phyloP scores from a whole-genome alignment of 164 flowering plant species.

The Vitis cinerea region DNA sequence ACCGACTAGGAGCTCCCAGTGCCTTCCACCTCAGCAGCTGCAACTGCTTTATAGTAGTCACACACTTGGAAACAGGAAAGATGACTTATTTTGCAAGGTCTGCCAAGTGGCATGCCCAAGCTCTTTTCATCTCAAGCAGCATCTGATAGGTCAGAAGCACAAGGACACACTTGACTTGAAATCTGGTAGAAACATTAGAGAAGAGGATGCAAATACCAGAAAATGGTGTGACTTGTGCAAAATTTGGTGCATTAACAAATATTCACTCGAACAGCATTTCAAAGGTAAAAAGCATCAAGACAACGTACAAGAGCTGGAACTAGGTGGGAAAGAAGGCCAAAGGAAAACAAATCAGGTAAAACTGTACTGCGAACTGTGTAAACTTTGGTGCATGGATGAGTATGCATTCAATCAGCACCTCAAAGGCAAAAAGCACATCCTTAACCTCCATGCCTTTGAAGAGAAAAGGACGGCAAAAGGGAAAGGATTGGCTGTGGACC shows the following conservation, averaged over 20 bases:
- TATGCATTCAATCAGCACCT: background rate
- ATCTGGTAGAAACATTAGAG: background rate
- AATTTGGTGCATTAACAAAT: constrained; percentile 14
- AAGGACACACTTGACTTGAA: constrained; percentile 6
- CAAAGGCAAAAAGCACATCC: constrained; percentile 13
- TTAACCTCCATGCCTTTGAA: background rate
- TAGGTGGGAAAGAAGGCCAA: background rate
- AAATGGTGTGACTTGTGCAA: constrained; percentile 15
- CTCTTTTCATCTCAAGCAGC: constrained; percentile 18
- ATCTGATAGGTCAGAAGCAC: constrained; percentile 22
- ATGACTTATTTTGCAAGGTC: constrained; percentile 13
- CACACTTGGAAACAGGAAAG: background rate
- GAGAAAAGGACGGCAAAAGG: background rate
- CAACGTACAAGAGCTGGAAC: background rate
- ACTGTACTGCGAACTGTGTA: constrained; percentile 2
- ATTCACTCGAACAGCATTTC: constrained; percentile 7
- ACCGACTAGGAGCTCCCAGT: constrained; percentile 5
- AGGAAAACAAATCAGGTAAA: background rate
- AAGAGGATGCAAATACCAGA: background rate
- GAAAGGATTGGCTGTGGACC: background rate
- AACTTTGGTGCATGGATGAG: constrained; percentile 6
- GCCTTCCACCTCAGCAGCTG: constrained; percentile 2
- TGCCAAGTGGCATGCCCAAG: constrained; percentile 29
- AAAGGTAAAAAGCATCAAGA: constrained; percentile 15
- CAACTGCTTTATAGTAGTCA: background rate